Evolutionary conservation across 2,329 filamentous ascomycete genomes (phyloP).

Genomic region (Neonectria coccinea): DNA sequence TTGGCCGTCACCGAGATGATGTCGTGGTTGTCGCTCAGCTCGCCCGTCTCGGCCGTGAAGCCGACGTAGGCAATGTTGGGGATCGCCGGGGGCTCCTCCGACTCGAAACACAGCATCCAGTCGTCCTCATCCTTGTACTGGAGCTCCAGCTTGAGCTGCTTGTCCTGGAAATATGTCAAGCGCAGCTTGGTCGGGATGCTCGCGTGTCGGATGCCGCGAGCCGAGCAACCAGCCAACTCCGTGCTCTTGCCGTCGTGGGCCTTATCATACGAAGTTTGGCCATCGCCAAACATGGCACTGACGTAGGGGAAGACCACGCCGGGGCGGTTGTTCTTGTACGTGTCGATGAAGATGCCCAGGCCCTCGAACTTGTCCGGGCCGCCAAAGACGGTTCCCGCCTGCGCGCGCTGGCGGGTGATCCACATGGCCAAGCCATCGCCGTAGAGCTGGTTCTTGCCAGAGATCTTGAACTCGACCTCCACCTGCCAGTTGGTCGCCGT

Average conservation of each 20-base stretch:
- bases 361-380: slow-evolving; percentile 91
- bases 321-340: slow-evolving; percentile 99
- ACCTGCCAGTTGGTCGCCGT: slow-evolving; percentile 99
- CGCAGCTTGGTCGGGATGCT: slow-evolving; percentile 84
- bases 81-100: slow-evolving; percentile 76
- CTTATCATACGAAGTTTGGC: slow-evolving; percentile 89
- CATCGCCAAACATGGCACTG: slow-evolving; percentile 98
- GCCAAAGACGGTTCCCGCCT: slow-evolving; percentile 87
- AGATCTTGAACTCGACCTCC: slow-evolving; percentile 94
- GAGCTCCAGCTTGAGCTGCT: slow-evolving; percentile 87
- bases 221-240: slow-evolving; percentile 95
- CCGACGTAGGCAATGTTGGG: slow-evolving; percentile 81
- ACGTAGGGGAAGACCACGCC: slow-evolving; percentile 97
- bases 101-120: slow-evolving; percentile 92
- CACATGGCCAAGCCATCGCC: slow-evolving; percentile 98
- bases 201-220: slow-evolving; percentile 86
- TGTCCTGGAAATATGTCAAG: slow-evolving; percentile 97
- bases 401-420: slow-evolving; percentile 92
- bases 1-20: slow-evolving; percentile 87
- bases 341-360: slow-evolving; percentile 95
- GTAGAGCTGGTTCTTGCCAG: slow-evolving; percentile 88
- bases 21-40: slow-evolving; percentile 97
- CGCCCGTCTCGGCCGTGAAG: slow-evolving; percentile 90
- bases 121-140: slow-evolving; percentile 92
- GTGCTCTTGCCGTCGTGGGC: slow-evolving; percentile 92